Conservation (phyloP, 73 alveolate genomes). For the Tetrahymena elliotti region DNA sequence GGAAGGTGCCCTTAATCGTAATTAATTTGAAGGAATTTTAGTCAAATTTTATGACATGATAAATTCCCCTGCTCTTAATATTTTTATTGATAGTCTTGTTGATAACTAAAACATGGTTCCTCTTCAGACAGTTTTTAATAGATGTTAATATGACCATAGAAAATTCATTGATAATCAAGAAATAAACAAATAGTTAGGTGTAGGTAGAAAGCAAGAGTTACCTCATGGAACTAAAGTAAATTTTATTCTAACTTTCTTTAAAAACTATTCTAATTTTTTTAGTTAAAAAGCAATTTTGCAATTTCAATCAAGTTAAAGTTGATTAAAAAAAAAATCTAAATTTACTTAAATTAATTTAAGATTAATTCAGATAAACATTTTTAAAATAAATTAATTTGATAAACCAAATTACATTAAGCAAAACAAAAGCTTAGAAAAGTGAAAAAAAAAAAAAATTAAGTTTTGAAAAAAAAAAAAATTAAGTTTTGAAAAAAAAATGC, state of each 20-base stretch:
- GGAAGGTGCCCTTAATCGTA: not conserved
- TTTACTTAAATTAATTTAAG: too few relatives aligned
- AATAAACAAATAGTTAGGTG: not conserved
- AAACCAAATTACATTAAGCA: too few relatives aligned
- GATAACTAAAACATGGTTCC: not conserved
- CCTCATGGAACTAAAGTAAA: not conserved
- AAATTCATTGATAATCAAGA: not conserved
- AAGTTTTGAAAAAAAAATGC: too few relatives aligned
- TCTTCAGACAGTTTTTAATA: not conserved
- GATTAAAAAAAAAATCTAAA: too few relatives aligned
- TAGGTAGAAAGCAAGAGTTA: not conserved
- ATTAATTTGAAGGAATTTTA: not conserved
- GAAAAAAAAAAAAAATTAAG: too few relatives aligned
- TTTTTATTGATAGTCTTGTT: not conserved
- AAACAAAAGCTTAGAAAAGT: too few relatives aligned
- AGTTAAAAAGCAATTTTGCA: too few relatives aligned
- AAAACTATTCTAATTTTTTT: too few relatives aligned
- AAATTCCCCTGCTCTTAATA: not conserved
- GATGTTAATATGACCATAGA: not conserved
- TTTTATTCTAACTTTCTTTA: not conserved
- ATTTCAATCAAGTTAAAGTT: too few relatives aligned
- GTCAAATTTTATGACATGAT: not conserved
- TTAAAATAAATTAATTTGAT: too few relatives aligned
- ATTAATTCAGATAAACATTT: too few relatives aligned
- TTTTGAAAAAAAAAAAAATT: too few relatives aligned